Percentiles rank a stretch among this genome's conserved stretches.
Evolutionary conservation across 2,329 filamentous ascomycete genomes (phyloP).

Genomic region (Cordyceps farinosa): DNA sequence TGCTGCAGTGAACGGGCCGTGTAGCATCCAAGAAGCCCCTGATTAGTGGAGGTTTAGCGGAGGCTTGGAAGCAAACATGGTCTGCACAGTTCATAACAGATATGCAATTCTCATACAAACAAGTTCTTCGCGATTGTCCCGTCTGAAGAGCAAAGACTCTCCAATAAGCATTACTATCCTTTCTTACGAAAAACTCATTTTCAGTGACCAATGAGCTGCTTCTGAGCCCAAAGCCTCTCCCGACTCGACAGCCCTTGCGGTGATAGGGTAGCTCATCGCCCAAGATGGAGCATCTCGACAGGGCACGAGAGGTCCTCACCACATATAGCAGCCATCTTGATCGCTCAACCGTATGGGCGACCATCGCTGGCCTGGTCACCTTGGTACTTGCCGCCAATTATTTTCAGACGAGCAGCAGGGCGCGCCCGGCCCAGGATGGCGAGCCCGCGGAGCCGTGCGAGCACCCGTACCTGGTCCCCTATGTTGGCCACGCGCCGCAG

Average conservation of each 20-base stretch:
- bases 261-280: neutral
- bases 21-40: too few relatives aligned
- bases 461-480: slow-evolving; percentile 33
- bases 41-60: too few relatives aligned
- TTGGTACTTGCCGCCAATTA: neutral
- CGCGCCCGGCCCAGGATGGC: neutral
- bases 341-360: neutral
- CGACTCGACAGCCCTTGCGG: neutral
- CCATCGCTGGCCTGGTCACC: neutral
- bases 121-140: too few relatives aligned
- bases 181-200: too few relatives aligned
- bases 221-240: neutral
- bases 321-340: neutral
- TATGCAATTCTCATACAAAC: too few relatives aligned
- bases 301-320: neutral
- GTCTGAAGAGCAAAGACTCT: too few relatives aligned
- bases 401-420: neutral
- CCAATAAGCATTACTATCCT: too few relatives aligned
- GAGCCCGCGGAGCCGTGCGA: slow-evolving; percentile 26
- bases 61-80: too few relatives aligned
- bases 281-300: neutral
- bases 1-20: too few relatives aligned
- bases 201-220: neutral
- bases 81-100: too few relatives aligned
- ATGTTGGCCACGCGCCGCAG: slow-evolving; percentile 34